These are phyloP conservation scores for Rhypophila decipiens DNA, from an alignment of 495 filamentous ascomycete species.

Conservation along the genomic window DNA sequence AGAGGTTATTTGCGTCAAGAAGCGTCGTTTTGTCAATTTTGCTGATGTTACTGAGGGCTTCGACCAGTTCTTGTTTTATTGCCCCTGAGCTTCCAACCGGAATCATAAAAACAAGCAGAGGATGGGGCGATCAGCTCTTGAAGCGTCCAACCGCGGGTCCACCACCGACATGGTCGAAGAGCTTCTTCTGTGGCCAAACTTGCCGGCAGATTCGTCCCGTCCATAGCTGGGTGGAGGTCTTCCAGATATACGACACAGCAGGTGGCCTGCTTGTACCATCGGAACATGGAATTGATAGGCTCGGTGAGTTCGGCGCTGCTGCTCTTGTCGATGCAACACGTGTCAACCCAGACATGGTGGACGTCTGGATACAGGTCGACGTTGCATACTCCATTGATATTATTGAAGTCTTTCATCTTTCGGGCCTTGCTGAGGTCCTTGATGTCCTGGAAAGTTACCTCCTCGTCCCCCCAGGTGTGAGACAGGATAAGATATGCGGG, in stretches of 20 bases:
- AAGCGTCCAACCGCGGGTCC: constrained; percentile 9
- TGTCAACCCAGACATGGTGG: constrained; percentile 30
- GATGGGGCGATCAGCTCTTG: constrained; percentile 7
- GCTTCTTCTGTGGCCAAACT: neutral
- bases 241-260: constrained; percentile 27
- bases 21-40: neutral
- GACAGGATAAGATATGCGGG: constrained; percentile 12
- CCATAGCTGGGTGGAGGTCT: constrained; percentile 5
- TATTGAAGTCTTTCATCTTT: neutral
- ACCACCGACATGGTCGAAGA: neutral
- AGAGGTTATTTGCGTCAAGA: neutral
- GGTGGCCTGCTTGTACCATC: constrained; percentile 26
- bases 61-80: neutral
- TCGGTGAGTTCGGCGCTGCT: no score
- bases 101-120: constrained; percentile 4
- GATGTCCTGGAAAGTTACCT: constrained; percentile 9
- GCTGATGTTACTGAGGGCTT: neutral
- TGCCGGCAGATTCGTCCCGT: no score
- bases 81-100: neutral
- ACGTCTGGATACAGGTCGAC: constrained; percentile 13
- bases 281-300: constrained; percentile 21
- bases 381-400: constrained; percentile 25
- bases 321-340: no score
- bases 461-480: constrained; percentile 8
- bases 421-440: neutral